These are phyloP conservation scores for Pleurotus eryngii DNA, from an alignment of 768 basidiomycete species.

Conservation along the genomic window DNA sequence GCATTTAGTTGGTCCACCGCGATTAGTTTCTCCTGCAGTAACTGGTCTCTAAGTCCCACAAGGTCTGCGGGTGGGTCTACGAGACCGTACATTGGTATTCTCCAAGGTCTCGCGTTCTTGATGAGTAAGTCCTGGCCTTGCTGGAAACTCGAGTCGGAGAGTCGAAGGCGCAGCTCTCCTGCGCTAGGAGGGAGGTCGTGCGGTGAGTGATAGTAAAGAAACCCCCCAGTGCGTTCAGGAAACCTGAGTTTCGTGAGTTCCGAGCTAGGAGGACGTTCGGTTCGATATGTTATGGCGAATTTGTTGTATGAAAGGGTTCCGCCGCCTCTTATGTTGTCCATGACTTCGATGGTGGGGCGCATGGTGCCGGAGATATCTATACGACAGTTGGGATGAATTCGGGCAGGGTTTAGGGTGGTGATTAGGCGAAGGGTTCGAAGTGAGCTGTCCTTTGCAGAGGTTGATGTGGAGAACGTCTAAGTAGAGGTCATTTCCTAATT, in stretches of 20 bases:
- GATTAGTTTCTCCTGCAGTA: not conserved
- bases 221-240: not conserved
- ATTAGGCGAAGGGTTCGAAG: not conserved
- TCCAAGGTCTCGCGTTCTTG: not conserved
- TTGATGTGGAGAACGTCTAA: no score
- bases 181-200: not conserved
- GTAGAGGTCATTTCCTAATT: no score
- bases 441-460: not conserved
- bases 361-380: not conserved
- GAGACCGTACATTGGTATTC: not conserved
- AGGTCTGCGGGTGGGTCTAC: not conserved
- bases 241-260: not conserved
- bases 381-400: not conserved
- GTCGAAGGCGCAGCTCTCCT: not conserved
- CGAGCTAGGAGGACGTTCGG: no score
- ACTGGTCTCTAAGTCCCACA: not conserved
- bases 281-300: not conserved
- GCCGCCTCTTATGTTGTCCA: no score
- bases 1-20: not conserved
- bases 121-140: not conserved
- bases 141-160: not conserved
- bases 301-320: not conserved
- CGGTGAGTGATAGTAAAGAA: not conserved
- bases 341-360: no score
- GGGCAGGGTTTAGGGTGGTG: not conserved